phyloP scores from a whole-genome alignment of 176 grass and related monocot genomes.

The Oryza glaberrima region DNA sequence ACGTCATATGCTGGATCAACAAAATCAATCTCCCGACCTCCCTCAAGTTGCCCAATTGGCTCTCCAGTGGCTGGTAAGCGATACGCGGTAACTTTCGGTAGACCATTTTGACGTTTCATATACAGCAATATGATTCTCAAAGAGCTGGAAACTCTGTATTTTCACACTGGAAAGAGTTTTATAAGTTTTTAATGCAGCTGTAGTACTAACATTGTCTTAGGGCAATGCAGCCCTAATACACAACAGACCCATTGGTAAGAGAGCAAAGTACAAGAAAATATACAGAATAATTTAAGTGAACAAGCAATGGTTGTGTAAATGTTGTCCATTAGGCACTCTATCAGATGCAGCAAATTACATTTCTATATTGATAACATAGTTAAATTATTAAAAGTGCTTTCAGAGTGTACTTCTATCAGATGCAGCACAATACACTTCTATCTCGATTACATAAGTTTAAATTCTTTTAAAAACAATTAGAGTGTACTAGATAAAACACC shows the following conservation, averaged over 20 bases:
- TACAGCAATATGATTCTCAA: constrained; percentile 72
- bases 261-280: constrained; percentile 16
- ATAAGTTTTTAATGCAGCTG: constrained; percentile 17
- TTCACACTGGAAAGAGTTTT: constrained; percentile 68
- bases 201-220: constrained; percentile 4
- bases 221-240: background rate
- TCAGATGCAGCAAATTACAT: background rate
- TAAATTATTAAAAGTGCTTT: background rate
- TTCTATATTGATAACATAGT: constrained; percentile 18
- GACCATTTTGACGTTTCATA: constrained; percentile 84
- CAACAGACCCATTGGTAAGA: background rate
- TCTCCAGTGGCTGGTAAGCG: constrained; percentile 64
- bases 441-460: too few species aligned
- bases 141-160: constrained; percentile 80
- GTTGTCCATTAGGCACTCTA: constrained; percentile 3
- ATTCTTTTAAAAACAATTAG: background rate
- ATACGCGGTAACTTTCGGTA: constrained; percentile 76
- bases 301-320: background rate
- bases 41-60: constrained; percentile 62
- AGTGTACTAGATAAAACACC: background rate
- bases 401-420: too few species aligned
- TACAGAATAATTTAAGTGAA: background rate
- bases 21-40: constrained; percentile 71
- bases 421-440: too few species aligned
- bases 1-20: constrained; percentile 67